Evolutionary conservation across 2,329 filamentous ascomycete genomes (phyloP), one percentile per base, ranked within the genome.

Genomic region (Eutypella sp.): DNA sequence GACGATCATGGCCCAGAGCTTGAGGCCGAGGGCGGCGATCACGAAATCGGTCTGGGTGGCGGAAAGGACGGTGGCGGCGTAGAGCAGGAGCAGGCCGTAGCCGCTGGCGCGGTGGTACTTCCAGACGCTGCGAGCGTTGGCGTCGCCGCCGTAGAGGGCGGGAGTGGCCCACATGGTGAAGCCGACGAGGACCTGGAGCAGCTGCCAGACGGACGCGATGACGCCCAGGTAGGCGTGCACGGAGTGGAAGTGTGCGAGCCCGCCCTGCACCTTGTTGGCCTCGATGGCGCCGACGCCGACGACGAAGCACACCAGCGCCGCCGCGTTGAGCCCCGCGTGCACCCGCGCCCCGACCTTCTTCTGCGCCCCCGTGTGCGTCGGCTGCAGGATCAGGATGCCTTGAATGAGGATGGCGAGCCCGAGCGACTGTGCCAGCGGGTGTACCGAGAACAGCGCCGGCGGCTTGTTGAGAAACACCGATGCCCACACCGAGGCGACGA

Each of bases 31-130:
- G 2, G 85, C 77, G 20, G 75, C 77, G 51, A 78, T 62, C 58
- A 85, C 89, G 66, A 85, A 96, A 27, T 77, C 74, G 2, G 92
- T 96, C 68, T 83, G 75, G 3, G 84, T 89, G 2, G 91, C 88
- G 20, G 85, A 84, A 41, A 78, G 71, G 33, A 95, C 77, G 0
- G 91, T 93, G 9, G 79, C 81, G 50, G 95, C 68, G 50, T 92
- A 74, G 57, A 95, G 58, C 42, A 84, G 60, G 44, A 92, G 68
- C 47, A 91, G 70, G 7, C 81, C 54, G 62, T 99, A 97, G 2
- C 92, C 93, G 19, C 75, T 77, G 44, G 78, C 69, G 24, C 92
- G 81, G 65, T 97, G 93, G 59, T 91, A 96, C 68, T 95, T 96
- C 76, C 92, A 97, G 36, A 96, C 65, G 20, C 74, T 74, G 75